Evolutionary conservation across 768 basidiomycete genomes (phyloP), one percentile per base, ranked within the genome.

Genomic region (Hebeloma cylindrosporum): DNA sequence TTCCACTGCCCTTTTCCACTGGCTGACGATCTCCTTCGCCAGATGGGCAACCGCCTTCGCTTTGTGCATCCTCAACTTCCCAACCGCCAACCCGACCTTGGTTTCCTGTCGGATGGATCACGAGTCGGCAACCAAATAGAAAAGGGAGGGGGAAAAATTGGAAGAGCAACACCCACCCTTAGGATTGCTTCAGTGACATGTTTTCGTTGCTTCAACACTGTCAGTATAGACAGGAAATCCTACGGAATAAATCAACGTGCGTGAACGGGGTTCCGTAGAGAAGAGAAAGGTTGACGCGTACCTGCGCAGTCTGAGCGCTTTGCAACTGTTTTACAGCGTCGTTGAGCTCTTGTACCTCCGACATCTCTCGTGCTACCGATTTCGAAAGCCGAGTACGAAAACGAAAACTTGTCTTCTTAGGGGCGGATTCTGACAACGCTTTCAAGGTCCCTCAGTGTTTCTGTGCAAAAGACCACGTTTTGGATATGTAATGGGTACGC

Each of bases 1-100:
- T 47, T 93, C 91, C 25, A 95, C 93, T 48, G 85, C 85, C 22
- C 70, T 77, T 67, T 94, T 94, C 93, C 93, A 96, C 58, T 85
- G 87, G 66, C 83, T 89, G 38, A 96, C 93, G 33, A 94, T 72
- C 53, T 92, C 91, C 64, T 94, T 95, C 13, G 93, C 90, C 4
- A 88, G 70, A 52, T 90, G 86, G 6, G 89, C 63, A 6, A 96
- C 82, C 8, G 82, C 76, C 58, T 85, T 88, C 9, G 77, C 70
- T 0, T 77, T 69, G 64, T 93, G 85, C 22, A 76, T 73, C 35
- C 93, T 80, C 13, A 94, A 76, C 69, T 94, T 94, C 40, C 92
- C 91, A 2, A 96, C 91, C 0, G 91, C 88, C n/a, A 95, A 69
- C 37, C 93, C 93, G 3, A 85, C 87, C 65, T 88, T 93, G 64